Base-by-base conservation (phyloP, 2,329 filamentous ascomycete species). In the Aspergillus sp. region DNA sequence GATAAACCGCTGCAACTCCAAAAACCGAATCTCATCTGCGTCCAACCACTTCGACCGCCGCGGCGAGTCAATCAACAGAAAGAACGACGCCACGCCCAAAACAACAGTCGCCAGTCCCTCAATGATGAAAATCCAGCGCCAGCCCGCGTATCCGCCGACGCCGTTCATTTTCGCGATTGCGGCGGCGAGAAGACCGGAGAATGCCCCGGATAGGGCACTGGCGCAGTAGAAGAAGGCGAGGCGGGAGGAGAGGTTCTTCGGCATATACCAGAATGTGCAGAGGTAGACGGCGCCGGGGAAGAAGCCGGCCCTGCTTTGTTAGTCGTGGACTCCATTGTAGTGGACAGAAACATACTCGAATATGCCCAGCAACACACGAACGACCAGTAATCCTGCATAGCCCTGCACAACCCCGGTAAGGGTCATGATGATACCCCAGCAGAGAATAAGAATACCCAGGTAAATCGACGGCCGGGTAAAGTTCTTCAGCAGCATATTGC, bases 111-210 rank as follows among this genome's bases (percentile, higher is more conserved):
- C 57, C 5, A 75, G 54, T 3, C 74, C 74, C 54, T 77, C 74
- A 6, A 74, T 58, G 5, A 75, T 69, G 48, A 74, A 73, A 46
- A 74, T 73, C 74, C 73, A 74, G 19, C 71, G 60, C 73, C 73
- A 76, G 19, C 71, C 73, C 15, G 62, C 61, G 35, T 65, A 65
- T 0, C 62, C 79, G 30, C 70, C 79, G 5, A 80, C 60, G 0
- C 84, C 80, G 54, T 88, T 79, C 86, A 95, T 90, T 62, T 93
- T 88, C 15, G 87, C 87, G 53, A 95, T 93, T 0, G 83, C 89
- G 3, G 81, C 84, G 1, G 89, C 89, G 12, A 95, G 75, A 0
- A 95, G 78, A 6, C 87, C 88, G 37, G 86, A 88, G 60, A 95
- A 95, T 0, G 88, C 88, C 1, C 87, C 88, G 1, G 86, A 84